A percentile compares a stretch with the other conserved stretches of the same genome.
These are phyloP conservation scores for Yamadazyma mexicana DNA, from an alignment of 1,139 yeast species.

Conservation along the genomic window DNA sequence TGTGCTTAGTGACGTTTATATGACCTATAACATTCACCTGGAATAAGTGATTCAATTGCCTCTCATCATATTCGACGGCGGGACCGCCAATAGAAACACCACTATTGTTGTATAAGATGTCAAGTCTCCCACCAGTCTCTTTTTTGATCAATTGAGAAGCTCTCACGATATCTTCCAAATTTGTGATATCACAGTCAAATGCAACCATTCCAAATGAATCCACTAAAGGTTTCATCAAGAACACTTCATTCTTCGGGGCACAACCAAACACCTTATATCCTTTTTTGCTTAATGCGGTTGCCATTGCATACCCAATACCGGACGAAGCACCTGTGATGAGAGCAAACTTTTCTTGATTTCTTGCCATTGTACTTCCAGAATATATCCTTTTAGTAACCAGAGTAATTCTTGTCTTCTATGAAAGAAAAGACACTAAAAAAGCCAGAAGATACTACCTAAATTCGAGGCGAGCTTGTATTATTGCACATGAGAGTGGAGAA, in stretches of 20 bases:
- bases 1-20: slow-evolving; percentile 35
- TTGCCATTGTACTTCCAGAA: not conserved
- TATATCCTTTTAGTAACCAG: not conserved
- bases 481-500: slow-evolving; percentile 1
- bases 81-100: slow-evolving; percentile 35
- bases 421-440: no score
- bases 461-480: no score
- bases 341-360: slow-evolving; percentile 22
- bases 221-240: slow-evolving; percentile 28
- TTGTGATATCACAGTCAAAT: slow-evolving; percentile 33
- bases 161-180: slow-evolving; percentile 25
- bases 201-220: slow-evolving; percentile 29
- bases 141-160: slow-evolving; percentile 23
- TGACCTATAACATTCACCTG: slow-evolving; percentile 41
- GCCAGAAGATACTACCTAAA: no score
- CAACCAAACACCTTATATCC: slow-evolving; percentile 39
- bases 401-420: no score
- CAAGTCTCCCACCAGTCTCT: slow-evolving; percentile 28
- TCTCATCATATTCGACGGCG: slow-evolving; percentile 31
- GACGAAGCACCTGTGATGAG: slow-evolving; percentile 42
- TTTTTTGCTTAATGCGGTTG: slow-evolving; percentile 25
- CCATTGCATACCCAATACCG: slow-evolving; percentile 38
- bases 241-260: slow-evolving; percentile 25
- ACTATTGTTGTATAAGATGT: slow-evolving; percentile 36
- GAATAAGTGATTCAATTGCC: slow-evolving; percentile 22